A percentile compares a stretch with the other conserved stretches of the same genome.
These are phyloP conservation scores for Capsicum pubescens DNA, from an alignment of 257 asterid genomes.

Conservation along the genomic window DNA sequence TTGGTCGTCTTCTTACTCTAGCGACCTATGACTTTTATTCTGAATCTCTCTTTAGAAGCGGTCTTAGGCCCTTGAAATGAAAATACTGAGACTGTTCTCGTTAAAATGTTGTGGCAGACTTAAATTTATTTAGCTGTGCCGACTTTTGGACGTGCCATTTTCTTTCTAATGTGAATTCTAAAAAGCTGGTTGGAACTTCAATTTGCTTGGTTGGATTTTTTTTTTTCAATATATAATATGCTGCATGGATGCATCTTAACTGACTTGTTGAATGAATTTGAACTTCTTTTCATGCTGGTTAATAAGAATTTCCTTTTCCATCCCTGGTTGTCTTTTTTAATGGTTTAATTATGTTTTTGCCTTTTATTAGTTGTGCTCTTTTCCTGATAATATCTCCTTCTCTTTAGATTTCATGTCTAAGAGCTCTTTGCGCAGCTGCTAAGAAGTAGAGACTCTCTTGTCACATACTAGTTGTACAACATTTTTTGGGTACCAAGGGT, in stretches of 20 bases:
- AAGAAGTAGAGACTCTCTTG: not conserved
- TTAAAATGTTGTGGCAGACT: not conserved
- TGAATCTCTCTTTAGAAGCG: not conserved
- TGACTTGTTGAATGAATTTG: not conserved
- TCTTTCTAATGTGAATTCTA: not conserved
- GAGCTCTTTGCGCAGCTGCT: not conserved
- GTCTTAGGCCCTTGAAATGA: not conserved
- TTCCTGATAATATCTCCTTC: not conserved
- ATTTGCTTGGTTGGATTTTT: not conserved
- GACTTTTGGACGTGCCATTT: not conserved
- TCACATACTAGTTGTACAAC: not conserved
- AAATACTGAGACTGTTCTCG: not conserved
- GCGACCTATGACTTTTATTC: not conserved
- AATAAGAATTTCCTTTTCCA: conserved; percentile 5
- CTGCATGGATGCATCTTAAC: conserved; percentile 1
- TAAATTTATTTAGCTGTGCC: not conserved
- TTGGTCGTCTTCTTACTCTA: not conserved
- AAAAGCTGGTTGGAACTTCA: not conserved
- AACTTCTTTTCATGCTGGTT: not conserved
- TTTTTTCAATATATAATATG: not conserved
- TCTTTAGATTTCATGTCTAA: not conserved
- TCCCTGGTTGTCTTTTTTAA: conserved; percentile 6
- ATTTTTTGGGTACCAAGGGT: not conserved
- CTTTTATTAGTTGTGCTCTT: not conserved
- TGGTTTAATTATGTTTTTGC: not conserved